Conservation (phyloP, 768 basidiomycete genomes). For the Asterophora parasitica region DNA sequence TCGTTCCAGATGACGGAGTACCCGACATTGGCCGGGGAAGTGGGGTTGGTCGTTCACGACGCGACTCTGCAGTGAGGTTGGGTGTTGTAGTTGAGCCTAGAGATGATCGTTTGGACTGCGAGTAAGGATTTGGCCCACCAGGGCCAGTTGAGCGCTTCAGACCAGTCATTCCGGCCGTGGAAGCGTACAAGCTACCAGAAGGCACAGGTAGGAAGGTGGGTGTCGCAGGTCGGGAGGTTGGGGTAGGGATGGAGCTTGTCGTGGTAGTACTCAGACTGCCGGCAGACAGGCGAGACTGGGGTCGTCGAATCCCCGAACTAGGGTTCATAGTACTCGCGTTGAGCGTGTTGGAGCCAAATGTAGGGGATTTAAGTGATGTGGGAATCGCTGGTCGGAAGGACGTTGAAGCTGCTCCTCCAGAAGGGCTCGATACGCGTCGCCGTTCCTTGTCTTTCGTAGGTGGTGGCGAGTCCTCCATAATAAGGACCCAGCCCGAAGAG, state of each 20-base stretch:
- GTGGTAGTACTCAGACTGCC: slow-evolving; percentile 46
- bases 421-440: slow-evolving; percentile 60
- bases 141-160: slow-evolving; percentile 61
- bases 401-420: slow-evolving; percentile 35
- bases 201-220: slow-evolving; percentile 77
- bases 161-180: slow-evolving; percentile 35
- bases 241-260: slow-evolving; percentile 60
- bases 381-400: slow-evolving; percentile 46
- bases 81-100: slow-evolving; percentile 44
- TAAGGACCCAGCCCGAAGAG: slow-evolving; percentile 80
- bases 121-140: slow-evolving; percentile 32
- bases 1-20: slow-evolving; percentile 26
- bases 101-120: slow-evolving; percentile 56
- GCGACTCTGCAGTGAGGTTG: slow-evolving; percentile 22
- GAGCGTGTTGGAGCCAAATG: slow-evolving; percentile 31
- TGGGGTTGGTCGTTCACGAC: slow-evolving; percentile 30
- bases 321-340: slow-evolving; percentile 34
- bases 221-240: slow-evolving; percentile 66
- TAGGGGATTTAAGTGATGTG: slow-evolving; percentile 42
- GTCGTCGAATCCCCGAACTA: slow-evolving; percentile 50
- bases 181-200: slow-evolving; percentile 41
- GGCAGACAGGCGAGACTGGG: slow-evolving; percentile 70
- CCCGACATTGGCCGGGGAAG: slow-evolving; percentile 25
- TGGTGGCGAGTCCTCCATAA: slow-evolving; percentile 83
- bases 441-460: slow-evolving; percentile 53